A percentile compares a stretch with the other conserved stretches of the same genome.
Conservation (phyloP, 768 basidiomycete genomes). For the Termitomyces sp. region DNA sequence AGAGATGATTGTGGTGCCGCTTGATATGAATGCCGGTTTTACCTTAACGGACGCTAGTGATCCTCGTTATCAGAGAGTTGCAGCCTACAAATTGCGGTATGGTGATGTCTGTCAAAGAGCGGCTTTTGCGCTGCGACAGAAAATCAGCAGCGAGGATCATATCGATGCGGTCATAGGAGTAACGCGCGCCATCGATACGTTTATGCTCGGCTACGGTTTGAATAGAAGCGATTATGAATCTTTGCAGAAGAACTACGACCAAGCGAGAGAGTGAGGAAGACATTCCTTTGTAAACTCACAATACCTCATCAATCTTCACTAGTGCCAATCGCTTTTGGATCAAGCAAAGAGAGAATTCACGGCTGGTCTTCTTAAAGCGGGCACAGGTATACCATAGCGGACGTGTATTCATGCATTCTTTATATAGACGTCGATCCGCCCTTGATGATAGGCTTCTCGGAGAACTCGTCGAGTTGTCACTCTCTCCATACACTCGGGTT, state of each 20-base stretch:
- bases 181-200: conserved; percentile 69
- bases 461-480: conserved; percentile 67
- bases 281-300: neutral
- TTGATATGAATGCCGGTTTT: conserved; percentile 72
- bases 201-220: conserved; percentile 66
- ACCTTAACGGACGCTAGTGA: conserved; percentile 69
- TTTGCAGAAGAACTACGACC: conserved; percentile 62
- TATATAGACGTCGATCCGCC: conserved; percentile 67
- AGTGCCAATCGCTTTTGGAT: conserved; percentile 64
- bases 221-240: conserved; percentile 51
- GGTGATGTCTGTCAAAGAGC: conserved; percentile 66
- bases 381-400: conserved; percentile 75
- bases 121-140: conserved; percentile 54
- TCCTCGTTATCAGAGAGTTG: conserved; percentile 63
- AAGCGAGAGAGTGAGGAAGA: conserved; percentile 50
- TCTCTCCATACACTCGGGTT: conserved; percentile 76
- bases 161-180: conserved; percentile 79
- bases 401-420: conserved; percentile 69
- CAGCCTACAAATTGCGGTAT: conserved; percentile 52
- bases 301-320: neutral
- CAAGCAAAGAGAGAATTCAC: conserved; percentile 70
- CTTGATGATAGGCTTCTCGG: conserved; percentile 67
- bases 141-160: conserved; percentile 69
- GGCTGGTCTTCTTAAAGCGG: conserved; percentile 69
- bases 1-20: conserved; percentile 60